Percentiles rank a stretch among this genome's conserved stretches.
Evolutionary conservation across 177 flowering plant species (phyloP).

Genomic region (Vitis hybrid): DNA sequence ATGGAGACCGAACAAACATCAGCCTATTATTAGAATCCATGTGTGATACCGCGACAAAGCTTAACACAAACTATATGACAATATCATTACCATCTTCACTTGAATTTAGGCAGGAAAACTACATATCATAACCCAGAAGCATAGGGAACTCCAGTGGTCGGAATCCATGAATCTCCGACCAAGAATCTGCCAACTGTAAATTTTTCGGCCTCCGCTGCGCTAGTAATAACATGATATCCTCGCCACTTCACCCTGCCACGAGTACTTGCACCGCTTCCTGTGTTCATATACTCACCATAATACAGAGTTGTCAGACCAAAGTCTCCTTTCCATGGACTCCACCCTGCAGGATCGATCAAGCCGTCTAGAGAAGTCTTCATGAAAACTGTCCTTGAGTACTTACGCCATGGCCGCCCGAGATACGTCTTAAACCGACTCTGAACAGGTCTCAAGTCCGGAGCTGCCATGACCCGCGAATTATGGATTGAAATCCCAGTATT

Average conservation of each 20-base stretch:
- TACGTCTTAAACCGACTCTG: slow-evolving; percentile 15
- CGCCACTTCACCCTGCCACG: slow-evolving; percentile 32
- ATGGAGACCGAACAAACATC: too few relatives aligned
- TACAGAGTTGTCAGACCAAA: slow-evolving; percentile 29
- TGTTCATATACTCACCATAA: slow-evolving; percentile 36
- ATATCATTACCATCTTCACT: too few relatives aligned
- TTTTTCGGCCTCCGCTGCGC: slow-evolving; percentile 22
- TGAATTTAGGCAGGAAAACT: neutral
- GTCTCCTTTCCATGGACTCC: slow-evolving; percentile 34
- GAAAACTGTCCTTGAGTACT: slow-evolving; percentile 36
- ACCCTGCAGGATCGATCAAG: slow-evolving; percentile 26
- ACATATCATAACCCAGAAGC: slow-evolving; percentile 19
- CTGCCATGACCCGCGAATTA: slow-evolving; percentile 13
- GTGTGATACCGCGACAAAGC: too few relatives aligned
- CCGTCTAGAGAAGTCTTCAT: slow-evolving; percentile 23
- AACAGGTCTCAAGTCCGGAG: slow-evolving; percentile 9
- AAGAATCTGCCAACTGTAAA: slow-evolving; percentile 30
- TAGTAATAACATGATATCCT: slow-evolving; percentile 19
- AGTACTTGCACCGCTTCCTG: slow-evolving; percentile 24
- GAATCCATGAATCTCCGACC: slow-evolving; percentile 29
- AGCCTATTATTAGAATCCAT: too few relatives aligned
- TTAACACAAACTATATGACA: too few relatives aligned
- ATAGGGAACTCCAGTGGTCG: slow-evolving; percentile 27
- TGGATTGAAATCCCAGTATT: slow-evolving; percentile 33
- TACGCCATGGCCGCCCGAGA: slow-evolving; percentile 37